A percentile compares a stretch with the other conserved stretches of the same genome.
Conservation (phyloP, 1,284 basidiomycete species). For the Moesziomyces globuligerus region DNA sequence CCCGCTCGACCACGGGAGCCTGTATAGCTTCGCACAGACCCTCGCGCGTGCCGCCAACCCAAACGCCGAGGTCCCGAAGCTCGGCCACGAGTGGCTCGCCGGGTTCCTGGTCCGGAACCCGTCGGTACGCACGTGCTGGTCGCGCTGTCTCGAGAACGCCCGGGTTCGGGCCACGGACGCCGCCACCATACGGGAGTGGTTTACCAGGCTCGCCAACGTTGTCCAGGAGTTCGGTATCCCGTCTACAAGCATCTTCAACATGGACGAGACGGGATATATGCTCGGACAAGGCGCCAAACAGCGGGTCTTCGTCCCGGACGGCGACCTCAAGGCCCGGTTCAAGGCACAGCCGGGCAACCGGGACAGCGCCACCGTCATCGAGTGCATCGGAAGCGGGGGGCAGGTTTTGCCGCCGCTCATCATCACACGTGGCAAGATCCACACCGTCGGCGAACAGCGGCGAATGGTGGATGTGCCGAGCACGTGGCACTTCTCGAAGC, state of each 20-base stretch:
- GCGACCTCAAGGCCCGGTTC: conserved; percentile 5
- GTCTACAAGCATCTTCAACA: conserved; percentile 11
- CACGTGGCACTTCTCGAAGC: neutral
- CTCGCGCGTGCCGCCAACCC: neutral
- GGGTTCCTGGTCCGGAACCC: conserved; percentile 11
- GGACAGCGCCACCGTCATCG: conserved; percentile 7
- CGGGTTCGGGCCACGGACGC: neutral
- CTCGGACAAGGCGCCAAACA: conserved; percentile 4
- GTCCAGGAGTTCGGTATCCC: conserved; percentile 4
- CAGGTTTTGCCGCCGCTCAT: conserved; percentile 3
- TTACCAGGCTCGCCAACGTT: neutral
- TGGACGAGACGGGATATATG: conserved; percentile 8
- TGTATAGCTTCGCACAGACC: conserved; percentile 6
- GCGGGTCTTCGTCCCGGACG: conserved; percentile 7
- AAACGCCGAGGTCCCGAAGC: neutral
- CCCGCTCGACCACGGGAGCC: conserved; percentile 2
- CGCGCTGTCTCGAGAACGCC: conserved; percentile 10
- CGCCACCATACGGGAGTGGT: conserved; percentile 1
- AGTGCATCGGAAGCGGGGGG: conserved; percentile 15
- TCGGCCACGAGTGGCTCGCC: conserved; percentile 9
- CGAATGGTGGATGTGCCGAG: conserved; percentile 2
- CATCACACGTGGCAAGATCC: conserved; percentile 2
- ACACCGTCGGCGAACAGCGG: conserved; percentile 3
- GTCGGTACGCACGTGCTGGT: conserved; percentile 6
- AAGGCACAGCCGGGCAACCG: conserved; percentile 6